A percentile compares a stretch with the other conserved stretches of the same genome.
phyloP scores from a whole-genome alignment of 352 stramenopile genomes.

The Phytopythium helicoides region DNA sequence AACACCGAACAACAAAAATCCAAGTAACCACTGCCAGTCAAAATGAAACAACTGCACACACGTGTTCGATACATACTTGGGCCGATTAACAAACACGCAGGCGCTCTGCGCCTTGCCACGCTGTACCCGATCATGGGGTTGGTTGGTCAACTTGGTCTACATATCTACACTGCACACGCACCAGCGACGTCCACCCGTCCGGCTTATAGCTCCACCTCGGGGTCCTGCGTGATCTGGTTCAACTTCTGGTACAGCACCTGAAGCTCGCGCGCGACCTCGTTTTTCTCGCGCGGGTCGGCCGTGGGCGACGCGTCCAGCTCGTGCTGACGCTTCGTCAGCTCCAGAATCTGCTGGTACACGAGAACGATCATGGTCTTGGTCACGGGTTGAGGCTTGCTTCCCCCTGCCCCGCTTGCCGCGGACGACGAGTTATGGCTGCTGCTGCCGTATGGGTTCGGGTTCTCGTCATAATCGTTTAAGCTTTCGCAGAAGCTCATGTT shows the following conservation, averaged over 20 bases:
- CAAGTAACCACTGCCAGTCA: no score
- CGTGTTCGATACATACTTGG: no score
- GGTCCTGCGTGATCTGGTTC: conserved; percentile 25
- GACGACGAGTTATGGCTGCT: conserved; percentile 6
- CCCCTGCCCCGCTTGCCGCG: conserved; percentile 4
- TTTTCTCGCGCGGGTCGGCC: conserved; percentile 31
- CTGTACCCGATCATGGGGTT: no score
- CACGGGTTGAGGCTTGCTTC: conserved; percentile 11
- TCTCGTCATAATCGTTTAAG: conserved; percentile 20
- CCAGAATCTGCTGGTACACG: conserved; percentile 62
- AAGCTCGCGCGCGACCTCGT: conserved; percentile 39
- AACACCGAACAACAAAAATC: no score
- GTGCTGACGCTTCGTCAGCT: conserved; percentile 59
- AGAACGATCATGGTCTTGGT: conserved; percentile 48
- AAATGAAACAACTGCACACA: no score
- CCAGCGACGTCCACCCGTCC: background rate
- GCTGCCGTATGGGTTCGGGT: conserved; percentile 2
- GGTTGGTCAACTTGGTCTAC: no score
- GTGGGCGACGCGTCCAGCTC: conserved; percentile 38
- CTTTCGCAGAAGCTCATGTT: conserved; percentile 24
- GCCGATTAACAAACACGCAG: no score
- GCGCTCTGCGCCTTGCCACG: no score
- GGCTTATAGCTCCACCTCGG: conserved; percentile 17
- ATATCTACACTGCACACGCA: background rate
- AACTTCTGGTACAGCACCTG: conserved; percentile 53